Percentiles rank a stretch among this genome's conserved stretches.
These are phyloP conservation scores for Colletotrichum liaoningense DNA, from an alignment of 2,329 filamentous ascomycete species.

Conservation along the genomic window DNA sequence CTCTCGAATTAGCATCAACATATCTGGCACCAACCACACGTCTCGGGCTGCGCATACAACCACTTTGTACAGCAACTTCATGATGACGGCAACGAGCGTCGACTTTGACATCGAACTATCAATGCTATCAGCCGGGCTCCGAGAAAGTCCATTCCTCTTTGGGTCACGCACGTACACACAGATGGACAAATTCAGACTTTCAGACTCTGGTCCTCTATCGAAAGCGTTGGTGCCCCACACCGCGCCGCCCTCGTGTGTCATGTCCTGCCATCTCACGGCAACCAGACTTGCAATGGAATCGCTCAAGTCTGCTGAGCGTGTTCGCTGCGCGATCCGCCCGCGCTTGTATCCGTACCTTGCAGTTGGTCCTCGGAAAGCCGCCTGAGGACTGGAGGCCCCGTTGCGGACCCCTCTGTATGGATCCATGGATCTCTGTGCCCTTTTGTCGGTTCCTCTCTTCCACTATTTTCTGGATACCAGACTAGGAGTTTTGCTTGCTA, in stretches of 20 bases:
- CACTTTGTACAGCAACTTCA: not conserved
- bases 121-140: not conserved
- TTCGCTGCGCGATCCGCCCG: not conserved
- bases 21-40: not conserved
- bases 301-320: not conserved
- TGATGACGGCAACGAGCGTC: not conserved
- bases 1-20: constrained; percentile 5
- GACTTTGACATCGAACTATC: not conserved
- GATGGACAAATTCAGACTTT: not conserved
- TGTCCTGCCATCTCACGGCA: constrained; percentile 13
- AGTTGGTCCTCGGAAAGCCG: not conserved
- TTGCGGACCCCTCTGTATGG: not conserved
- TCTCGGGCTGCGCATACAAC: not conserved
- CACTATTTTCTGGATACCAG: not conserved
- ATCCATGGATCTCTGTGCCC: not conserved
- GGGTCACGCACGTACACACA: not conserved
- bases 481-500: not conserved
- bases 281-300: not conserved
- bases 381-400: not conserved
- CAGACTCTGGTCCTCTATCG: not conserved
- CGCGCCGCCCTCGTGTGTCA: constrained; percentile 6
- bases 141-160: not conserved
- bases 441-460: constrained; percentile 7
- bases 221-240: not conserved
- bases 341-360: not conserved